Base-by-base conservation (phyloP, 2,329 filamentous ascomycete species). In the Fusarium redolens region DNA sequence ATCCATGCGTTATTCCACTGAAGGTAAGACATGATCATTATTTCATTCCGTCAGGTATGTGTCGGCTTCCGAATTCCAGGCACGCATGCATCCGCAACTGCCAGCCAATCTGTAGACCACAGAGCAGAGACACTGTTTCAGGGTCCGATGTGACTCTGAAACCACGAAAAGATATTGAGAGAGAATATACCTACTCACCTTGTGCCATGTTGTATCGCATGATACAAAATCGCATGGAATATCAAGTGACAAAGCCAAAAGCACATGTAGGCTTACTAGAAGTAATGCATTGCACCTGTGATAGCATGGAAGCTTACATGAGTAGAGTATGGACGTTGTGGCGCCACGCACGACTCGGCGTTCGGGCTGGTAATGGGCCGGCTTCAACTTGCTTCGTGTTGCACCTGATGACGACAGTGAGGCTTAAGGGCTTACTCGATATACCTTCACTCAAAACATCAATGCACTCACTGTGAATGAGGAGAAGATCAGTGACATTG, bases 21-120 rank as follows among this genome's bases (percentile, higher is more conserved):
- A n/a, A 6, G 7, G 28, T 33, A 28, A 47, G 45, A 55, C 13
- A 47, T 31, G 9, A 33, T 40, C 31, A 11, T 5, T 22, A 22
- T 25, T 25, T n/a, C 25, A 35, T 67, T 38, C 28, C 14, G 37
- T 15, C 5, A n/a, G 15, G 10, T 3, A 43, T 38, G 12, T 13
- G 48, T 54, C 66, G 66, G 66, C 51, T 65, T 52, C 66, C 66
- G 66, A 54, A 48, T 40, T 58, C 51, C 45, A 38, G 30, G 33
- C 17, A 40, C 13, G 15, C 11, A 30, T 35, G 31, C 4, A 25
- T 4, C 31, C 17, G 28, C 47, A 58, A 9, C 20, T 37, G 30
- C 8, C 22, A 48, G 12, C 20, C 25, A 38, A 22, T 58, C 7
- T 22, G 6, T 10, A 3, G 4, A 14, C 15, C 5, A 22, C 25